Conservation (phyloP, 768 basidiomycete genomes). For the Strobilomyces echinocephalus region DNA sequence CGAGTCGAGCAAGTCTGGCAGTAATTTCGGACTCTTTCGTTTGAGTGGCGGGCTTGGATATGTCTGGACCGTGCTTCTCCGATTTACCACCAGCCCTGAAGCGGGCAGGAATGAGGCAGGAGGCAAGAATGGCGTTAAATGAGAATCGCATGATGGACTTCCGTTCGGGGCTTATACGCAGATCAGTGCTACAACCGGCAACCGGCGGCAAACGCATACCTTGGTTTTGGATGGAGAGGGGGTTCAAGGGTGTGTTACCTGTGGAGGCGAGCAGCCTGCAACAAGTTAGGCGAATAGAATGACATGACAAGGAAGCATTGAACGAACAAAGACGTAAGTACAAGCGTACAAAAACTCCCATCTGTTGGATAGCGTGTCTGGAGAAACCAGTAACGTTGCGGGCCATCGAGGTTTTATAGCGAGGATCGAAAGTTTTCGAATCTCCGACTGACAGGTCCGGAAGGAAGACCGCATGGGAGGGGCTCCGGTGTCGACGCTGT, state of each 20-base stretch:
- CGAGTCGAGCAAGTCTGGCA: conserved; percentile 23
- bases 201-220: conserved; percentile 5
- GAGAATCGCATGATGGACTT: conserved; percentile 22
- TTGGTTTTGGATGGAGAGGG: conserved; percentile 8
- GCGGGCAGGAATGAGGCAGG: conserved; percentile 19
- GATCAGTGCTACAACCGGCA: conserved; percentile 2
- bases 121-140: conserved; percentile 19
- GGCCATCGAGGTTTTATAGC: conserved; percentile 17
- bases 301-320: neutral
- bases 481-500: neutral
- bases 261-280: conserved; percentile 23
- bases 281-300: conserved; percentile 6
- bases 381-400: neutral
- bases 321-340: conserved; percentile 28
- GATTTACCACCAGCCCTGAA: conserved; percentile 11
- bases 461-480: conserved; percentile 14
- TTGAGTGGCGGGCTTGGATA: conserved; percentile 9
- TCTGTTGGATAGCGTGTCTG: conserved; percentile 31
- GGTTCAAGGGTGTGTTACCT: conserved; percentile 30
- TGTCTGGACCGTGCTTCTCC: conserved; percentile 25
- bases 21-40: conserved; percentile 21
- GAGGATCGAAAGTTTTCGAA: conserved; percentile 12
- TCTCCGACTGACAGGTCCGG: conserved; percentile 27
- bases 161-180: conserved; percentile 7
- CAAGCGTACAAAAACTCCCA: conserved; percentile 29